Percentiles rank a stretch among this genome's conserved stretches.
Conservation (phyloP, 768 basidiomycete species). For the Suillus fuscotomentosus region DNA sequence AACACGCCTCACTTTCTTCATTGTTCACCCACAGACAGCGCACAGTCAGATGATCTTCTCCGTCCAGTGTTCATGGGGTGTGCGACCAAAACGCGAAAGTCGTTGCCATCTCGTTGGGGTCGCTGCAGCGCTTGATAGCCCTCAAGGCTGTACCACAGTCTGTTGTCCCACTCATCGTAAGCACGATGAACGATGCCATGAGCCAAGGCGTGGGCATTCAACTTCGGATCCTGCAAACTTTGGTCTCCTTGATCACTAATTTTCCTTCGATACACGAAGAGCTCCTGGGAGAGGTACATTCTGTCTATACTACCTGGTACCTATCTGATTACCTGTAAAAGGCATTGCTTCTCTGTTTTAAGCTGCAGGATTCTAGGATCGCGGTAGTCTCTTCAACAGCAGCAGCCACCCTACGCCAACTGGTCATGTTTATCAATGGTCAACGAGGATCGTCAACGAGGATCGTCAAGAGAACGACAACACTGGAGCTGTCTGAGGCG, state of each 20-base stretch:
- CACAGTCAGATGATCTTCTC: no score
- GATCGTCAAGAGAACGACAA: conserved; percentile 44
- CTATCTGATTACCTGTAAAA: not conserved
- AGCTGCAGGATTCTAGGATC: conserved; percentile 90
- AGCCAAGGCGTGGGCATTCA: conserved; percentile 96
- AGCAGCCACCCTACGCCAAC: conserved; percentile 90
- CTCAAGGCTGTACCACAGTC: conserved; percentile 82
- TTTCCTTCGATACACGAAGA: conserved; percentile 79
- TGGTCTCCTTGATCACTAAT: conserved; percentile 87
- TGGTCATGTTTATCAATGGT: conserved; percentile 97
- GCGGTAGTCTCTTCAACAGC: conserved; percentile 97
- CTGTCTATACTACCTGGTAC: not conserved
- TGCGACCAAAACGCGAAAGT: conserved; percentile 74
- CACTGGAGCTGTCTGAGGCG: conserved; percentile 32
- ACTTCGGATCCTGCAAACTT: conserved; percentile 86
- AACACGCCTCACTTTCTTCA: no score
- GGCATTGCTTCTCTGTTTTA: conserved; percentile 76
- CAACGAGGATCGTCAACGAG: conserved; percentile 62
- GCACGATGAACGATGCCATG: conserved; percentile 83
- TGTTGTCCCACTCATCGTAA: conserved; percentile 75
- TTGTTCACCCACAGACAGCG: no score
- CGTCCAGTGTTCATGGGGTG: no score
- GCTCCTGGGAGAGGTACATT: conserved; percentile 75
- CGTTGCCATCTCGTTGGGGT: conserved; percentile 86
- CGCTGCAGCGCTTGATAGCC: conserved; percentile 85